Base-by-base conservation (phyloP, 148 eudicot genomes). In the Limonium bicolor region DNA sequence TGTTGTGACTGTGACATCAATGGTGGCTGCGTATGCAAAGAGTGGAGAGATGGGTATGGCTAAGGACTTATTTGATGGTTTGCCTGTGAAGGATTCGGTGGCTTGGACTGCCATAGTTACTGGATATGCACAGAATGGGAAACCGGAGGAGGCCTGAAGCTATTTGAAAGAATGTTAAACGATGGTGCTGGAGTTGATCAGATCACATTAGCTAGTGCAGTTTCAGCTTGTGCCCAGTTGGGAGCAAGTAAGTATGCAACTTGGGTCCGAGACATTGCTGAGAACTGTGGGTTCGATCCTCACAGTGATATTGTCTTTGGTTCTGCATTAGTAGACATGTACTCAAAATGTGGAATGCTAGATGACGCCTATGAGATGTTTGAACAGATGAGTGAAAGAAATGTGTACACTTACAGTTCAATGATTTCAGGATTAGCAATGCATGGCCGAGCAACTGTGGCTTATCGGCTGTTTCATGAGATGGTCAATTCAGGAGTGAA, bases 271-370 rank as follows among this genome's bases (percentile, higher is more conserved):
- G 64, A 62, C 26, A 54, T 78, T 52, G 81, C 76, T 13, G 68
- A 65, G 27, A 56, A 33, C 26, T 60, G 62, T 15, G 81, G 78
- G n/a, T 26, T 58, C 37, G 72, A 53, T n/a, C 58, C 61, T 17
- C 52, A 48, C 8, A 47, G 47, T 30, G 61, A 74, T 65, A 75
- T 68, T 23, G 57, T 71, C 15, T 48, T 78, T 38, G 81, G 86
- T 45, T 78, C 86, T 25, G 78, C 81, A 6, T 53, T 78, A 48
- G 53, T 78, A 9, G 78, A 74, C 42, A 71, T 78, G 86, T 74
- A 64, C 53, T 54, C 75, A 0, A 78, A 74, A 28, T 74, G 86
- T 45, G 86, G 86, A 48, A 64, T 46, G 43, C 44, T 74, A 37
- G 75, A 71, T 17, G 70, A 65, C 3, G 81, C 86, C 0, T 60